These are phyloP conservation scores for Debaryomyces fabryi DNA, from an alignment of 1,139 yeast species.

Conservation along the genomic window DNA sequence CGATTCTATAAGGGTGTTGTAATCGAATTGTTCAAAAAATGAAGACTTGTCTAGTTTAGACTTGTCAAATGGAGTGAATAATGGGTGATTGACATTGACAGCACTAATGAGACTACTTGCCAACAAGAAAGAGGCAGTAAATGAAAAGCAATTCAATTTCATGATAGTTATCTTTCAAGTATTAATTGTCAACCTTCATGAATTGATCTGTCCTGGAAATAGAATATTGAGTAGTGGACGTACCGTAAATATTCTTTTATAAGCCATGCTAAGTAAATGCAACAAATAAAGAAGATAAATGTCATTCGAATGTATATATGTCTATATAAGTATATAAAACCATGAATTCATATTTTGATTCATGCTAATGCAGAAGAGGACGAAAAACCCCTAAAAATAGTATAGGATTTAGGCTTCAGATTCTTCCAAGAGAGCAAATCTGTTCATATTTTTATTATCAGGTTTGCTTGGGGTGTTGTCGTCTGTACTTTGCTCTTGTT, in stretches of 20 bases:
- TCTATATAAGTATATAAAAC: neutral
- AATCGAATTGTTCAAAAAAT: conserved; percentile 71
- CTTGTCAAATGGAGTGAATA: conserved; percentile 34
- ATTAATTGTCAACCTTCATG: neutral
- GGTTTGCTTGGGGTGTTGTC: conserved; percentile 10
- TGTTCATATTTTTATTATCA: conserved; percentile 29
- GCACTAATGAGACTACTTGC: neutral
- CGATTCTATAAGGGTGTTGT: conserved; percentile 37
- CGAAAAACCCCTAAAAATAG: neutral
- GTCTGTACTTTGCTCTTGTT: conserved; percentile 22
- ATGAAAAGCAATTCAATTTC: conserved; percentile 3
- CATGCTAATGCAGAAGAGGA: neutral
- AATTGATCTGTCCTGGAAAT: neutral
- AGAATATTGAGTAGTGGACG: neutral
- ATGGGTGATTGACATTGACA: conserved; percentile 7
- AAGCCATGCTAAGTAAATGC: neutral
- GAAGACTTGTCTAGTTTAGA: conserved; percentile 39
- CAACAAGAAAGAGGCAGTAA: neutral
- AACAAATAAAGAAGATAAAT: neutral
- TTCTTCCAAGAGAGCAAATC: conserved; percentile 53
- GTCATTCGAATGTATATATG: neutral
- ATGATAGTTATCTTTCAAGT: neutral
- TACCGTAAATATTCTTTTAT: neutral
- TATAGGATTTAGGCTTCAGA: conserved; percentile 44
- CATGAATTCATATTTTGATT: neutral